Evolutionary conservation across 176 grass and related monocot genomes (phyloP), one percentile per base, ranked within the genome.

Genomic region (Dactylis glomerata): DNA sequence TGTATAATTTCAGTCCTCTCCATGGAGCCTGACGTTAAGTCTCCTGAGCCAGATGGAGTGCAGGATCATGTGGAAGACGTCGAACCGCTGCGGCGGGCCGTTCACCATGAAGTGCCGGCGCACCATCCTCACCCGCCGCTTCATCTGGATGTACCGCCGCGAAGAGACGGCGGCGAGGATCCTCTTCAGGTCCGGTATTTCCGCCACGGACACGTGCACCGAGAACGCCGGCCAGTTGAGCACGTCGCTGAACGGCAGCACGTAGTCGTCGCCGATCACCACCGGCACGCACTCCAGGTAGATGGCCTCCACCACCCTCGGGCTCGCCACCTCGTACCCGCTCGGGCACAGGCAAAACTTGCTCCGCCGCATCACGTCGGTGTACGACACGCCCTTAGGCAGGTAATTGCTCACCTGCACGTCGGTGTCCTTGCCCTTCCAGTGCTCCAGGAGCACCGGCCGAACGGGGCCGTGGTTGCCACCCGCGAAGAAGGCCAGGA

Each of bases 251-350:
- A 97, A 93, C 1, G 95, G 95, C 34, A 95, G 85, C 47, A 84
- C 90, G 71, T 97, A 97, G 37, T 85, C 82, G 58, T 93, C 84
- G 50, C 84, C 90, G 49, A 97, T 88, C 30, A 92, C 85, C n/a
- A 95, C 92, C 20, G 95, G 95, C 16, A 97, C 95, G 32, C 95
- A 97, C 30, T 86, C 95, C 10, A 97, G 91, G 81, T 92, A 97
- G 80, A 97, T 76, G 24, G 92, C 95, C 84, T 97, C 95, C 0
- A 91, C 86, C 26, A 97, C 90, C 34, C 95, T 77, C 3, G 95
- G 95, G 82, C 92, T 95, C 13, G 95, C 95, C 82, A 97, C 95
- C 85, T 97, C 95, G 69, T 97, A 93, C 30, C 95, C 95, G 72
- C 95, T 92, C 0, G 92, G 95, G 58, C 95, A 95, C 3, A 97